Evolutionary conservation across 2,329 filamentous ascomycete genomes (phyloP).

Genomic region (Xylaria sp.): DNA sequence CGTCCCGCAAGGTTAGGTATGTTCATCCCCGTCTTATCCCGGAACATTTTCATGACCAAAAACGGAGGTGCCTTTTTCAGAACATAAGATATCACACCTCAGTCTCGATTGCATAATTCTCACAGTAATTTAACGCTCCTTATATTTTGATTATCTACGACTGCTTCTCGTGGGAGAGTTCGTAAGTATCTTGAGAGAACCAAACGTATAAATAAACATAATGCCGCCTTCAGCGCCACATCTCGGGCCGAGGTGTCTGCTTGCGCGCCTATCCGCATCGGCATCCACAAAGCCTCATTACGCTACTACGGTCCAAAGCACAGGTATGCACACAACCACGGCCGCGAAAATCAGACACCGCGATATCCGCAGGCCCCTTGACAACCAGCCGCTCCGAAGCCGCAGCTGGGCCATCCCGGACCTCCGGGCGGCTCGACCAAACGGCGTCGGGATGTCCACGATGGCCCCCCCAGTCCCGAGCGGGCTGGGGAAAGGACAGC

Average conservation of each 20-base stretch:
- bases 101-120: not conserved
- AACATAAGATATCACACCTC: not conserved
- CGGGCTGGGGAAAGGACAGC: not conserved
- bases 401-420: not conserved
- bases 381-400: not conserved
- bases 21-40: constrained; percentile 9
- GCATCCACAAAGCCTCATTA: not conserved
- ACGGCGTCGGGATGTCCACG: not conserved
- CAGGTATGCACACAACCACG: not conserved
- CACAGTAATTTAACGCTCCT: not conserved
- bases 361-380: not conserved
- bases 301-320: not conserved
- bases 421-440: not conserved
- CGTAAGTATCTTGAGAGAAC: not conserved
- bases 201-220: not conserved
- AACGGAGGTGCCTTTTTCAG: not conserved
- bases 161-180: not conserved
- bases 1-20: not conserved
- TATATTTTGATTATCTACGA: not conserved
- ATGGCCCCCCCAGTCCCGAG: not conserved
- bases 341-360: not conserved
- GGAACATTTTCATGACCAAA: not conserved
- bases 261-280: not conserved
- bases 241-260: constrained; percentile 7
- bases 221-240: constrained; percentile 4